Conservation (phyloP, 441 rosid species). For the Erysimum cheiri region DNA sequence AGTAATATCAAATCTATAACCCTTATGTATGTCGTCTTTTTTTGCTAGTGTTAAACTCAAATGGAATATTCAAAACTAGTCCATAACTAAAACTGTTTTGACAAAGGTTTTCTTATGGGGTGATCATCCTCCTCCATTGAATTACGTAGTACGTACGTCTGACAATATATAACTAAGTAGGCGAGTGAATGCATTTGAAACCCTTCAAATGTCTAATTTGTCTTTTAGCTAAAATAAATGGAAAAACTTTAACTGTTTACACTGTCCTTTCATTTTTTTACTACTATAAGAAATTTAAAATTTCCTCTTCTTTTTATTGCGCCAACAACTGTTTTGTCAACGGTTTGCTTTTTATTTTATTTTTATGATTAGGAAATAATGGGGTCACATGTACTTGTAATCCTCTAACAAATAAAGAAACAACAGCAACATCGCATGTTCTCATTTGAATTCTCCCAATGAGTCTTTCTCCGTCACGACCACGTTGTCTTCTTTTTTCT, state of each 20-base stretch:
- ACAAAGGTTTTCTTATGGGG: constrained; percentile 13
- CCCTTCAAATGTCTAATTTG: constrained; percentile 24
- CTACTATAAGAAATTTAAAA: constrained; percentile 16
- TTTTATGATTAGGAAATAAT: constrained; percentile 44
- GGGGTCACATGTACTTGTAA: constrained; percentile 45
- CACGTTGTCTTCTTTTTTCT: constrained; percentile 37
- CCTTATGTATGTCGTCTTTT: constrained; percentile 1
- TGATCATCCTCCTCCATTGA: not conserved
- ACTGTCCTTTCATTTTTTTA: constrained; percentile 14
- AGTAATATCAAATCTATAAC: constrained; percentile 22
- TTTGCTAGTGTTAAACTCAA: not conserved
- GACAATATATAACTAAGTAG: constrained; percentile 12
- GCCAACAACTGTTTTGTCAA: constrained; percentile 38
- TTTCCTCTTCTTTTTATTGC: constrained; percentile 7
- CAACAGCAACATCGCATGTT: constrained; percentile 45
- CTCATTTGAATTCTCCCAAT: constrained; percentile 43
- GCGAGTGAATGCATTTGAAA: not conserved
- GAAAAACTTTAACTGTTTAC: constrained; percentile 21
- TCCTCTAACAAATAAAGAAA: constrained; percentile 32
- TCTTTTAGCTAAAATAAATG: constrained; percentile 24
- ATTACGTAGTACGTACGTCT: constrained; percentile 4
- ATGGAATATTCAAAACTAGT: not conserved
- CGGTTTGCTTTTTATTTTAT: constrained; percentile 34
- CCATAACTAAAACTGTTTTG: not conserved
- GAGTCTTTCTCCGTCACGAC: constrained; percentile 42